Evolutionary conservation across 495 filamentous ascomycete species (phyloP), one percentile per base, ranked within the genome.

Genomic region (Lophiostoma macrostomum): DNA sequence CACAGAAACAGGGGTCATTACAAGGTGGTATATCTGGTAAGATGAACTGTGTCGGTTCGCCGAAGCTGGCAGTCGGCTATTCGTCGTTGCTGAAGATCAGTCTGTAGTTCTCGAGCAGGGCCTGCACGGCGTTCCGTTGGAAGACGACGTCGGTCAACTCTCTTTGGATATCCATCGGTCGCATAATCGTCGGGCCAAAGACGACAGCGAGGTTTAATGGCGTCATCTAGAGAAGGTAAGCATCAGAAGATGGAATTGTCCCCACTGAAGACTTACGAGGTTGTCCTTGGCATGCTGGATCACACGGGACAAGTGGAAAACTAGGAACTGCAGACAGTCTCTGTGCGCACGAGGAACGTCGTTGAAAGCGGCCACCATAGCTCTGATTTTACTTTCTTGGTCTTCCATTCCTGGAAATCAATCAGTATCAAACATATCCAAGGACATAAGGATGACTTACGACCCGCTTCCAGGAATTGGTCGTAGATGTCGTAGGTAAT

Each of bases 121-220:
- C 62, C 51, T 58, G 54, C 23, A 63, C 54, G 16, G 60, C 60
- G n/a, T 31, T 34, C 5, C 60, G 60, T 37, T 63, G 60, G 12
- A 32, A 30, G 8, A 91, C 86, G 74, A 95, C 93, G 60, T 99
- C 94, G 11, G 84, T 88, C 86, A 97, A 94, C 67, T 99, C 94
- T 49, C 89, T 83, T 57, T 95, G 87, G 57, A 96, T 73, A 56
- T 82, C 89, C 65, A 82, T 74, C 20, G 95, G 89, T 43, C 93
- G 78, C 86, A 99, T 93, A 53, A 99, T 90, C 6, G 94, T 99
- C 20, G 94, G 94, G 22, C 94, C 94, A 63, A 99, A 99, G 23
- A 99, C 94, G 50, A 99, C 94, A 4, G 94, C 89, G 30, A 97
- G 74, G 61, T 99, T 99, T 66, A 87, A 83, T 29, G 91, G 86